Conservation (phyloP, 2,329 filamentous ascomycete genomes). For the Alternaria longipes region DNA sequence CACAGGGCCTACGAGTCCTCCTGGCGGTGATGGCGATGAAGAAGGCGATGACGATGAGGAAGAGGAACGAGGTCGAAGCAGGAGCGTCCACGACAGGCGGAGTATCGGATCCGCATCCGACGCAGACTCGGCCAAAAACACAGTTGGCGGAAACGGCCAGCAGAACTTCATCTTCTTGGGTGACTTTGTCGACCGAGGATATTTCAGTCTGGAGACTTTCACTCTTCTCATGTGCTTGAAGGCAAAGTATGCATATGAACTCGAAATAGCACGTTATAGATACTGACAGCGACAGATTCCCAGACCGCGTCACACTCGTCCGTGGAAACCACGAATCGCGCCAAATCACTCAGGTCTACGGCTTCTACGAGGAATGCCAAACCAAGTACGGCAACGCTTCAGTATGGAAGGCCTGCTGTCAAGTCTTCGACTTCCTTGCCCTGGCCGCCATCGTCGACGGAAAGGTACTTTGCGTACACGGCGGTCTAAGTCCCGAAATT, state of each 20-base stretch:
- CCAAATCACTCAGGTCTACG: conserved; percentile 99
- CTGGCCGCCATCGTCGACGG: conserved; percentile 98
- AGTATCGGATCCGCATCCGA: conserved; percentile 55
- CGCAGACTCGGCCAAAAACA: conserved; percentile 50
- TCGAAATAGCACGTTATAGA: background rate
- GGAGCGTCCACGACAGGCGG: conserved; percentile 53
- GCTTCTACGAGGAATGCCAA: conserved; percentile 98
- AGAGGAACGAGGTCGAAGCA: conserved; percentile 57
- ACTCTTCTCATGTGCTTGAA: conserved; percentile 77
- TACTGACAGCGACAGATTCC: conserved; percentile 62
- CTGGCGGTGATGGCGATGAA: conserved; percentile 61
- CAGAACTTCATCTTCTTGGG: conserved; percentile 76
- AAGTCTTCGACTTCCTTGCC: conserved; percentile 98
- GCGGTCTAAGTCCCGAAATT: conserved; percentile 96
- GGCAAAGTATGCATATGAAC: conserved; percentile 64
- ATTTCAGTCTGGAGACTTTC: conserved; percentile 78
- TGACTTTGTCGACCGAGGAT: conserved; percentile 78
- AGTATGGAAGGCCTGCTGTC: conserved; percentile 99
- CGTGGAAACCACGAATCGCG: conserved; percentile 94
- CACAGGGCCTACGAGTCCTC: conserved; percentile 60
- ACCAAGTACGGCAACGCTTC: conserved; percentile 99
- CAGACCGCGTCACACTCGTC: conserved; percentile 76
- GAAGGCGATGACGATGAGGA: conserved; percentile 57
- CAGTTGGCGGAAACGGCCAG: conserved; percentile 62
- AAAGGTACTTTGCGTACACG: conserved; percentile 99